These are phyloP conservation scores for Fusarium zealandicum DNA, from an alignment of 2,329 filamentous ascomycete genomes.

Conservation along the genomic window DNA sequence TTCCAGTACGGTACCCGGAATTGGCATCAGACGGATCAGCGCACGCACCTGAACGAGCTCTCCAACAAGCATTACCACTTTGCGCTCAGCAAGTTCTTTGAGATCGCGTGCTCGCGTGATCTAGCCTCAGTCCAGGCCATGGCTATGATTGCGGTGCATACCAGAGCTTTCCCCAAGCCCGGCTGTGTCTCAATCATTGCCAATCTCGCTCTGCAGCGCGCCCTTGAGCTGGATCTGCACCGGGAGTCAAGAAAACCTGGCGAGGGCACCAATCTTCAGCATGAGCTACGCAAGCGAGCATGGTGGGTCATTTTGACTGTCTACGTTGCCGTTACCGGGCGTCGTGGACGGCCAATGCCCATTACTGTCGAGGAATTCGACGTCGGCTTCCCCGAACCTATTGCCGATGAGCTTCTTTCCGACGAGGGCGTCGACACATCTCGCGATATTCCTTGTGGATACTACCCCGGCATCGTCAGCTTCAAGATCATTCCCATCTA, in stretches of 20 bases:
- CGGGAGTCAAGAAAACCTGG: constrained; percentile 65
- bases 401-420: constrained; percentile 74
- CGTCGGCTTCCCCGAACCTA: constrained; percentile 74
- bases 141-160: constrained; percentile 73
- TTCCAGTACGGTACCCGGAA: constrained; percentile 81
- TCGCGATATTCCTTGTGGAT: constrained; percentile 67
- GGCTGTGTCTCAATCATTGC: constrained; percentile 75
- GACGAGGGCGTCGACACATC: constrained; percentile 68
- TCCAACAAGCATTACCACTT: constrained; percentile 84
- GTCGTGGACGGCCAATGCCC: constrained; percentile 79
- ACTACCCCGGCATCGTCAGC: constrained; percentile 69
- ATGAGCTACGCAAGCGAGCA: constrained; percentile 78
- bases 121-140: constrained; percentile 76
- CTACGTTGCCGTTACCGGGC: constrained; percentile 73
- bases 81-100: constrained; percentile 71
- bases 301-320: constrained; percentile 78
- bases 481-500: constrained; percentile 72
- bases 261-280: constrained; percentile 63
- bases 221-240: constrained; percentile 79
- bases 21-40: constrained; percentile 60
- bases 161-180: constrained; percentile 80
- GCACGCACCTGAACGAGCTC: constrained; percentile 64
- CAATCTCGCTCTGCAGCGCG: constrained; percentile 69
- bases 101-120: constrained; percentile 67
- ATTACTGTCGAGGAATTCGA: constrained; percentile 79